A percentile compares a stretch with the other conserved stretches of the same genome.
Evolutionary conservation across 306 rosid species (phyloP).

Genomic region (Canavalia ensiformis): DNA sequence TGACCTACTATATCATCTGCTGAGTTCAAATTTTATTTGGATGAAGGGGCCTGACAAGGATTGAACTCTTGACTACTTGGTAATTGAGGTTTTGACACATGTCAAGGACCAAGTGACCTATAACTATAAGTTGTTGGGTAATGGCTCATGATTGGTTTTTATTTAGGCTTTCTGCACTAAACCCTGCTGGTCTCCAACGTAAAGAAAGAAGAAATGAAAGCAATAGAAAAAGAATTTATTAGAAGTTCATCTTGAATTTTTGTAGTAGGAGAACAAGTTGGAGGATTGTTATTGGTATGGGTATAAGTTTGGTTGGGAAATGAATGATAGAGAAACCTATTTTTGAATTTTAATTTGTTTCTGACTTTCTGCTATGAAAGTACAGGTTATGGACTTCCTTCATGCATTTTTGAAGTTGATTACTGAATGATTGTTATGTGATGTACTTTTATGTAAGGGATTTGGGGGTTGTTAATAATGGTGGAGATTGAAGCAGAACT

Average conservation of each 20-base stretch:
- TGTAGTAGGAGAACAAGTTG: slow-evolving; percentile 20
- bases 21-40: neutral
- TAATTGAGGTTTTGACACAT: neutral
- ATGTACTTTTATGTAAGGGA: slow-evolving; percentile 9
- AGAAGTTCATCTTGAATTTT: slow-evolving; percentile 34
- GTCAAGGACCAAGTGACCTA: too few relatives aligned
- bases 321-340: slow-evolving; percentile 1
- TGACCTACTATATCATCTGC: neutral
- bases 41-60: neutral
- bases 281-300: slow-evolving; percentile 4
- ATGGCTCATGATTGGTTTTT: neutral
- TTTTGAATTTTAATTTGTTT: slow-evolving; percentile 11
- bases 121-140: too few relatives aligned
- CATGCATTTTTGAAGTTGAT: slow-evolving; percentile 24
- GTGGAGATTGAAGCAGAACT: slow-evolving; percentile 17
- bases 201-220: neutral
- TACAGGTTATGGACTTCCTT: slow-evolving; percentile 3
- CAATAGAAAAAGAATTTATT: neutral
- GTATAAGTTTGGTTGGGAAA: slow-evolving; percentile 31
- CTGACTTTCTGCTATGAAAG: slow-evolving; percentile 26
- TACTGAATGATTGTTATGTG: slow-evolving; percentile 10
- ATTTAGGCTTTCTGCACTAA: slow-evolving; percentile 8
- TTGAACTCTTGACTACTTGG: slow-evolving; percentile 11
- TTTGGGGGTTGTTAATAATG: slow-evolving; percentile 32
- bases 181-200: neutral